phyloP scores from a whole-genome alignment of 768 basidiomycete genomes.

The Myochromella boudieri region DNA sequence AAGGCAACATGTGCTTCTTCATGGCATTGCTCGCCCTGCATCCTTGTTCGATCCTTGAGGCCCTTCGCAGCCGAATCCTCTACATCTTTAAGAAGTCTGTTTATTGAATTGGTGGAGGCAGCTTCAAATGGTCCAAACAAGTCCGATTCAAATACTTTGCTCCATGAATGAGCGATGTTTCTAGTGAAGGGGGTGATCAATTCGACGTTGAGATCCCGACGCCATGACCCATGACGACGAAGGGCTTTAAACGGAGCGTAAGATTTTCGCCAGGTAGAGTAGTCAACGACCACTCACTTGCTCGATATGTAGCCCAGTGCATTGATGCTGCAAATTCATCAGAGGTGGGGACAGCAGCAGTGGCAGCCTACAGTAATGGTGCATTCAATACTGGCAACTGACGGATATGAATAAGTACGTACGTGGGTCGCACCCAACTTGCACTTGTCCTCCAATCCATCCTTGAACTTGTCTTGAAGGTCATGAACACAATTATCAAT shows the following conservation, averaged over 20 bases:
- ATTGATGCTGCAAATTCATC: slow-evolving; percentile 52
- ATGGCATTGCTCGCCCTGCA: slow-evolving; percentile 51
- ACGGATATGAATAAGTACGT: slow-evolving; percentile 15
- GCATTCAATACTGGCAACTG: not conserved
- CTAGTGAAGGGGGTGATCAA: slow-evolving; percentile 56
- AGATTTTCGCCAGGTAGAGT: not conserved
- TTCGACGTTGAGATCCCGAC: slow-evolving; percentile 61
- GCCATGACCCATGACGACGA: slow-evolving; percentile 54
- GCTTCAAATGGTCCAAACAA: slow-evolving; percentile 49
- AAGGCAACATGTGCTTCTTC: slow-evolving; percentile 53
- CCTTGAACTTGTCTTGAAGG: slow-evolving; percentile 48
- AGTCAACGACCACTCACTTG: slow-evolving; percentile 37
- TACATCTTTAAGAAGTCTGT: slow-evolving; percentile 47
- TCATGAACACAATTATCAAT: slow-evolving; percentile 44
- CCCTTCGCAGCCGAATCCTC: slow-evolving; percentile 50
- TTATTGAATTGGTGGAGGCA: slow-evolving; percentile 35
- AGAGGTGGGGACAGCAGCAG: slow-evolving; percentile 42
- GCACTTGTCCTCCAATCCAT: slow-evolving; percentile 61
- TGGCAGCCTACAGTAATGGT: slow-evolving; percentile 32
- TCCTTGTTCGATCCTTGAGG: slow-evolving; percentile 49
- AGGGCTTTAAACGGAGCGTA: slow-evolving; percentile 31
- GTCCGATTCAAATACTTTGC: slow-evolving; percentile 59
- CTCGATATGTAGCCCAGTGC: slow-evolving; percentile 63
- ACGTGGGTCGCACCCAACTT: slow-evolving; percentile 50
- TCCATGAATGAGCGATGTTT: slow-evolving; percentile 59